Base-by-base conservation (phyloP, 768 basidiomycete species). In the Suillus variegatus region DNA sequence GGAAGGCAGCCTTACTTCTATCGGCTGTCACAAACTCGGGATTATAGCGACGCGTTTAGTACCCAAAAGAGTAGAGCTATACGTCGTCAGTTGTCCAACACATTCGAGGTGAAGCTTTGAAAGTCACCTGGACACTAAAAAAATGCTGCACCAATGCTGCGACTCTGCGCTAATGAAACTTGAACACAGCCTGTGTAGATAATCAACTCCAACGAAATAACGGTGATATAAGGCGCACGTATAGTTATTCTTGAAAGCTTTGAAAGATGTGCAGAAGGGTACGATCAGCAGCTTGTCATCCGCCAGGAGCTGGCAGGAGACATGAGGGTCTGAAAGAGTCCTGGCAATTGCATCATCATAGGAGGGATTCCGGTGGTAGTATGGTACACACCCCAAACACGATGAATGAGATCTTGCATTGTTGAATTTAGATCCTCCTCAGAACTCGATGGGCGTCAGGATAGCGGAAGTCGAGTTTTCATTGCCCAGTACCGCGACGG, bases 281-380 rank as follows among this genome's bases (percentile, higher is more conserved):
- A 97, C 92, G 0, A 95, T 95, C 51, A 97, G 81, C 0, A 93
- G 94, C 72, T 95, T 94, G 76, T 97, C 97, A 75, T 97, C 94
- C 13, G 94, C 92, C 66, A 93, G 84, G 18, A 99, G 88, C 74
- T 97, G 93, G 74, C 94, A 91, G 13, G 93, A 94, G 61, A 98
- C 91, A 78, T 94, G 96, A 64, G 99, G 86, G 79, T 99, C 97
- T 74, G 95, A 92, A 69, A 91, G 86, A 14, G 87, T 89, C 69
- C 95, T 97, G 79, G 51, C 68, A 70, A 65, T 60, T 68, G 66
- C 63, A 70, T 79, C 74, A 77, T 75, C 77, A 68, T 38, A 36
- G 55, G 36, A 38, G 36, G 2, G 10, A 38, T 10, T 38, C 36
- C 36, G 36, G 36, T 38, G 10, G 36, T 38, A 38, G 36, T 10